These are phyloP conservation scores for Ceratobasidium sp. DNA, from an alignment of 1,284 basidiomycete genomes.

Conservation along the genomic window DNA sequence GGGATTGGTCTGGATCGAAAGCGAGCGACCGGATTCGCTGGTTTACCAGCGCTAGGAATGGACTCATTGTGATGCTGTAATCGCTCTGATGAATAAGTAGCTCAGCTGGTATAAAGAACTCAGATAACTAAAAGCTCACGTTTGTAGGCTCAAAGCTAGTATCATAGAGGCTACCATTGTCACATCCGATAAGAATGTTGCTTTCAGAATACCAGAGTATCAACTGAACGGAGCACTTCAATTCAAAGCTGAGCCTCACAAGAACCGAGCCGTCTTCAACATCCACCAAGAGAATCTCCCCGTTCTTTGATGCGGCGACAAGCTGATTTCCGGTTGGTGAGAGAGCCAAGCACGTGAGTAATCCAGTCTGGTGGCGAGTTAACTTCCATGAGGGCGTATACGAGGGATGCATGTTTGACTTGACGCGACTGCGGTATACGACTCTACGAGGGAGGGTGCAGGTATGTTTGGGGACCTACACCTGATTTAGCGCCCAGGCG, in stretches of 20 bases:
- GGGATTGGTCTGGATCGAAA: neutral
- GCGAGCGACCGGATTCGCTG: neutral
- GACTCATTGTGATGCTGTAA: neutral
- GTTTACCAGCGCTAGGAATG: neutral
- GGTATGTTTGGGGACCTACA: too few relatives aligned
- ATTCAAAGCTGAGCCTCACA: neutral
- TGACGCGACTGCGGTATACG: too few relatives aligned
- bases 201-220: neutral
- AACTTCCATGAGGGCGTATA: neutral
- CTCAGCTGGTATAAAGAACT: too few relatives aligned
- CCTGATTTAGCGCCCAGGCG: too few relatives aligned
- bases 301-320: neutral
- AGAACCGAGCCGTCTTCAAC: neutral
- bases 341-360: neutral
- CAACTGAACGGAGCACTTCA: neutral
- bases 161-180: neutral
- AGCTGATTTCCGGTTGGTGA: neutral
- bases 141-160: neutral
- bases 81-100: too few relatives aligned
- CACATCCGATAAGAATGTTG: neutral
- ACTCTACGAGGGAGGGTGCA: too few relatives aligned
- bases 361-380: neutral
- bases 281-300: neutral
- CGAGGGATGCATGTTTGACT: too few relatives aligned
- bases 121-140: too few relatives aligned